A percentile compares a stretch with the other conserved stretches of the same genome.
phyloP scores from a whole-genome alignment of 495 filamentous ascomycete genomes.

The Penicillium bovifimosum region DNA sequence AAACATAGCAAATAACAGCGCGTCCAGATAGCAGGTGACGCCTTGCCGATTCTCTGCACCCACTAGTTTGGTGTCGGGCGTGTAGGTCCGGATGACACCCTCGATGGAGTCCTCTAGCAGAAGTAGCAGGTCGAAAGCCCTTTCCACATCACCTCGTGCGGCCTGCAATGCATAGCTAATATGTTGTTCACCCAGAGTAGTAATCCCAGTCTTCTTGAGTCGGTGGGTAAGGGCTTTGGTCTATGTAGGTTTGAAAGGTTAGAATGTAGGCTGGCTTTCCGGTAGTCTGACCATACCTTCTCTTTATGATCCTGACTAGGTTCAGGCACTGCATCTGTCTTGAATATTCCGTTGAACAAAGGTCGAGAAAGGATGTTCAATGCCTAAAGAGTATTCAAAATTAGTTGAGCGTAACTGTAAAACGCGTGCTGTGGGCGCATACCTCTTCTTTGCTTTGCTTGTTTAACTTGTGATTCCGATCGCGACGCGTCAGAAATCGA shows the following conservation, averaged over 20 bases:
- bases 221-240: constrained; percentile 32
- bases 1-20: constrained; percentile 97
- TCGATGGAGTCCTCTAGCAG: constrained; percentile 74
- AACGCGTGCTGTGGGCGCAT: background rate
- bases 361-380: constrained; percentile 25
- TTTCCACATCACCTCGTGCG: constrained; percentile 61
- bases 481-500: constrained; percentile 67
- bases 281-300: constrained; percentile 26
- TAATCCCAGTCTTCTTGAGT: constrained; percentile 32
- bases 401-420: constrained; percentile 13
- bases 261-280: constrained; percentile 2
- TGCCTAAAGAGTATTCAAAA: constrained; percentile 12
- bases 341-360: constrained; percentile 32
- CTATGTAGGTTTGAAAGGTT: constrained; percentile 16
- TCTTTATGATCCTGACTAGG: constrained; percentile 31
- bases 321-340: constrained; percentile 17
- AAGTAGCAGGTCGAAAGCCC: constrained; percentile 67
- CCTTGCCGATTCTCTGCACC: constrained; percentile 82
- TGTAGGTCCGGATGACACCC: constrained; percentile 70
- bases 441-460: constrained; percentile 50
- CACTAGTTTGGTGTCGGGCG: constrained; percentile 62
- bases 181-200: constrained; percentile 42
- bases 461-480: constrained; percentile 51
- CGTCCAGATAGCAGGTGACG: constrained; percentile 88
- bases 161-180: constrained; percentile 64